phyloP scores from a whole-genome alignment of 306 rosid species.

The barrel medic (Medicago truncatula) region MtrunA17r5.0-ANR NC_053048.1:51258501-51259000 shows the following conservation, averaged over 20 bases:
- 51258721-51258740: not conserved
- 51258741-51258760: not conserved
- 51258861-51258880: not conserved
- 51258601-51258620: too few species aligned
- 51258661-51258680: too few species aligned
- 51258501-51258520: not conserved
- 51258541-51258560: too few species aligned
- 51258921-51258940: conserved; percentile 90
- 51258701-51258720: too few species aligned
- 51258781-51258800: too few species aligned
- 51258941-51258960: conserved; percentile 92
- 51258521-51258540: not conserved
- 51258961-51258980: conserved; percentile 52
- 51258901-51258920: conserved; percentile 83
- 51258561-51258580: too few species aligned
- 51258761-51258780: not conserved
- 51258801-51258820: too few species aligned
- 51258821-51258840: too few species aligned
- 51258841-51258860: not conserved
- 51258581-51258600: too few species aligned
- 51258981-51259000: conserved; percentile 9
- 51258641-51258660: too few species aligned
- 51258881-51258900: conserved; percentile 84
- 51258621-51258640: too few species aligned
- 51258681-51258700: not conserved